These are phyloP conservation scores for Penicillium alfredii DNA, from an alignment of 495 filamentous ascomycete species.

Conservation along the genomic window DNA sequence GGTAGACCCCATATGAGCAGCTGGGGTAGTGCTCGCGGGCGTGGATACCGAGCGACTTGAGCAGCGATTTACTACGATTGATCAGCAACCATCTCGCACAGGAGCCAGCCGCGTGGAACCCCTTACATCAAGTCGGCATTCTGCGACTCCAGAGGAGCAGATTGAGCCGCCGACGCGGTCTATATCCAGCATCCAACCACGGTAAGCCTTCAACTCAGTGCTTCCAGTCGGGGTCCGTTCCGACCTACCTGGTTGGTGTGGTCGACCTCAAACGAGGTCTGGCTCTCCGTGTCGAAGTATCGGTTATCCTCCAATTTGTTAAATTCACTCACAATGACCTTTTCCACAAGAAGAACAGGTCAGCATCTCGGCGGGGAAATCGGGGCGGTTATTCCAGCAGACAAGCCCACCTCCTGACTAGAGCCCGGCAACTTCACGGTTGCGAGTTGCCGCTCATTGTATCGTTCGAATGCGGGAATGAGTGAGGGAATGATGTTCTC, in stretches of 20 bases:
- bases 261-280: slow-evolving; percentile 80
- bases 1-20: slow-evolving; percentile 71
- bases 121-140: slow-evolving; percentile 74
- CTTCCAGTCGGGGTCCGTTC: too few species aligned
- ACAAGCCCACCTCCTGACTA: slow-evolving; percentile 57
- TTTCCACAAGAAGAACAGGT: slow-evolving; percentile 5
- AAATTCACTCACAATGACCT: slow-evolving; percentile 83
- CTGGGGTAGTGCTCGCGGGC: slow-evolving; percentile 84
- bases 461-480: slow-evolving; percentile 79
- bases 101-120: too few species aligned
- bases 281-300: slow-evolving; percentile 85
- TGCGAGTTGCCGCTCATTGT: slow-evolving; percentile 91
- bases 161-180: slow-evolving; percentile 79
- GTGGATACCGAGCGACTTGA: slow-evolving; percentile 71
- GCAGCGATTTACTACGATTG: slow-evolving; percentile 52
- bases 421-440: slow-evolving; percentile 84
- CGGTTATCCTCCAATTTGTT: slow-evolving; percentile 70
- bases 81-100: too few species aligned
- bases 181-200: slow-evolving; percentile 24
- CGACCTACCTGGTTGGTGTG: slow-evolving; percentile 65
- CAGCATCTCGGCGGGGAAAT: slow-evolving; percentile 10
- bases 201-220: slow-evolving; percentile 6
- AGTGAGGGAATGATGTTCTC: slow-evolving; percentile 63
- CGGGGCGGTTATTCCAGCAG: not conserved
- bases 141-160: slow-evolving; percentile 70